A percentile compares a stretch with the other conserved stretches of the same genome.
Evolutionary conservation across 768 basidiomycete species (phyloP).

Genomic region (Boletus sensibilis): DNA sequence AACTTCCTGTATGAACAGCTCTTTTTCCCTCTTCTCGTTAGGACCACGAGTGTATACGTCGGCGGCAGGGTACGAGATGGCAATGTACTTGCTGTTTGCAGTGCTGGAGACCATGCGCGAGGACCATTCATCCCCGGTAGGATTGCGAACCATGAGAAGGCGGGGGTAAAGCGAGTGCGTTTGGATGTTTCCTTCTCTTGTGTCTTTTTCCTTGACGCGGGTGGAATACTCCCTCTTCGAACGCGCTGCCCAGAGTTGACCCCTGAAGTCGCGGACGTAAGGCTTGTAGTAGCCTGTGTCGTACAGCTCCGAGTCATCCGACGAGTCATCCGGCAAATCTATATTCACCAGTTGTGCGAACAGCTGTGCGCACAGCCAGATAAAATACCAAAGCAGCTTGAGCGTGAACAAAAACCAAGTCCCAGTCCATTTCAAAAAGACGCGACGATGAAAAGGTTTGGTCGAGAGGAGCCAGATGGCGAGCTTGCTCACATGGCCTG

Average conservation of each 20-base stretch:
- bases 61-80: conserved; percentile 15
- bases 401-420: conserved; percentile 7
- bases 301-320: neutral
- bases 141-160: conserved; percentile 2
- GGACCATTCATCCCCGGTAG: conserved; percentile 2
- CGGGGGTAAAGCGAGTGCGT: conserved; percentile 18
- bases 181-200: neutral
- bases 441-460: neutral
- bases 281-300: conserved; percentile 1
- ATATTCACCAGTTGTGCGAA: no score
- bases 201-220: neutral
- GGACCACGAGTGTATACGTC: conserved; percentile 11
- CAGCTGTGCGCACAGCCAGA: neutral
- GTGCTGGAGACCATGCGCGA: neutral
- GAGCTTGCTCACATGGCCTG: conserved; percentile 4
- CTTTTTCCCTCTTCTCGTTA: neutral
- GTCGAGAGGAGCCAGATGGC: conserved; percentile 15
- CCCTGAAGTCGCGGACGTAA: conserved; percentile 1
- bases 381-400: conserved; percentile 12
- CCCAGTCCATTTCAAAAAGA: conserved; percentile 8
- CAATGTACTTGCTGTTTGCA: conserved; percentile 8
- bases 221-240: conserved; percentile 18
- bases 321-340: neutral
- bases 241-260: conserved; percentile 24
- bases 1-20: conserved; percentile 6